Base-by-base conservation (phyloP, 768 basidiomycete species). In the Lactarius indigo region DNA sequence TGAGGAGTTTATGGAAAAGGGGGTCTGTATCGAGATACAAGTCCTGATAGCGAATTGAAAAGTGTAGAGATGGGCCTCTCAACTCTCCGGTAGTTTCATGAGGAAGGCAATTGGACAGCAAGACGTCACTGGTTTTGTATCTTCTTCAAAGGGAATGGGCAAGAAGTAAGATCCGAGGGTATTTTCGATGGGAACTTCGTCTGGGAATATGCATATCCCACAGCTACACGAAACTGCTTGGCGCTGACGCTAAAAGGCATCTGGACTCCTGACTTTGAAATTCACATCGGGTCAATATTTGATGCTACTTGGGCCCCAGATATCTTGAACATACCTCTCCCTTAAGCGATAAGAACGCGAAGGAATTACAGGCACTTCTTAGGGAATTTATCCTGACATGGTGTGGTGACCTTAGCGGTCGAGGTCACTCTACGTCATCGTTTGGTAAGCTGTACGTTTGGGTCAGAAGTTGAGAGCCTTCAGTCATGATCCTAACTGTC, bases 381-480 rank as follows among this genome's bases (percentile, higher is more conserved):
- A 6, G 23, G 12, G 3, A 50, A 50, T 23, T 18, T 23, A 47
- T 47, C 20, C 44, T 17, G 20, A 10, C 47, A 26, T 50, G 23
- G 5, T 42, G n/a, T 62, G 37, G 44, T 37, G 23, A 44, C 35
- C 42, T 44, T 26, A 12, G 30, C 30, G 52, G 64, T 61, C 64
- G 57, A 62, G 61, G 26, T 39, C 65, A n/a, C 31, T 41, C 56
- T 66, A 68, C 63, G 66, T 68, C 66, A 68, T 68, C 3, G 58
- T 68, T 55, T 68, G 39, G 35, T 56, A 64, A 68, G 28, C 52
- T n/a, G 57, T 42, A 56, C 58, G 39, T 56, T 35, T 57, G 59
- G 15, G 26, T 26, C 26, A 6, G n/a, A 26, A 7, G 8, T 30
- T 18, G 26, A 2, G 31, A 23, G 37, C 33, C 65, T 35, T 61